Evolutionary conservation across 2,329 filamentous ascomycete genomes (phyloP), one percentile per base, ranked within the genome.

Genomic region (Exophiala spinifera): DNA sequence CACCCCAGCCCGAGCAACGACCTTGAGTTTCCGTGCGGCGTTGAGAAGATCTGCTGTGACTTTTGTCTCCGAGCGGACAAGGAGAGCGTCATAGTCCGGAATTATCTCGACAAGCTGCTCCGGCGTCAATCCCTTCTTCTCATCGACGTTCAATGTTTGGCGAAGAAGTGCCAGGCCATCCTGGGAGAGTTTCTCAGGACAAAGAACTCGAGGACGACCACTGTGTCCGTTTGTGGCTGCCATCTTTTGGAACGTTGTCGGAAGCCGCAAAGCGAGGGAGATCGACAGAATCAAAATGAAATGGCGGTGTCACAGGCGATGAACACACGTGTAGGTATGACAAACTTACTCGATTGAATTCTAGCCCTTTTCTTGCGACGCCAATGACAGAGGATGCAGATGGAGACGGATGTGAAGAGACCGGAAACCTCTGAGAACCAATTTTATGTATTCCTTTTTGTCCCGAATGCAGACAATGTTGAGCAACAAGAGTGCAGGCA

Each of bases 41-140:
- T 75, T 71, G 11, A 92, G 77, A 1, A 92, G 77, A 2, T 79
- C 74, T 0, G 85, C 79, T 0, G 86, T 91, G 56, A 92, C 88
- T 66, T 91, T 87, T 1, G 88, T 92, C 71, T 91, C 88, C 34
- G 88, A 91, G 2, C 88, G 84, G 37, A 92, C 84, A 56, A 92
- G 88, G 48, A 92, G 78, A 17, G 86, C 89, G 45, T 91, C 82
- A 69, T 91, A 91, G 19, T 79, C 74, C 0, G 83, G 80, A 53
- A 92, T 90, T 54, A 86, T 78, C n/a, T 73, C 62, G 39, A 85
- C 70, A 17, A 92, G 77, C 60, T 90, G 81, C 1, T 83, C 76
- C 0, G 85, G 70, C 2, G 78, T 79, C 14, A 91, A 72, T 1
- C 80, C 81, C 46, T 81, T 80, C 49, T 79, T 81, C 59, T 84